phyloP scores from a whole-genome alignment of 2,329 filamentous ascomycete species.

The Fusarium euwallaceae region DNA sequence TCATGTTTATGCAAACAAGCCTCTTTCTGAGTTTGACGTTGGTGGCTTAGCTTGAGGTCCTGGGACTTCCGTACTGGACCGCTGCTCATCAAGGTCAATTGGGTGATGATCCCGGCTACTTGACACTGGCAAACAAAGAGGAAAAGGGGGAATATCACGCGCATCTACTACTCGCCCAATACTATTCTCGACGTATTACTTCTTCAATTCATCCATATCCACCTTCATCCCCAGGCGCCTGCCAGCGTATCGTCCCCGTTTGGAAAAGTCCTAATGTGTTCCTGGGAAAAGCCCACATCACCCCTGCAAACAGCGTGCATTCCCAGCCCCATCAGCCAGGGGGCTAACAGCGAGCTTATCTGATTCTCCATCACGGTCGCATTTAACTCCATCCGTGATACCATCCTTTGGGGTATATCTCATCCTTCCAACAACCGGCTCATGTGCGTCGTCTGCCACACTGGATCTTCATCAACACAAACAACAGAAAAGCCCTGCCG shows the following conservation, averaged over 20 bases:
- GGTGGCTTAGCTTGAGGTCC: not conserved
- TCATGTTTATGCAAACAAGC: not conserved
- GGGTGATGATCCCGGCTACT: not conserved
- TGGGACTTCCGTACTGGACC: too few species aligned
- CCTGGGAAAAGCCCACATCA: not conserved
- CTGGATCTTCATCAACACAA: slow-evolving; percentile 40
- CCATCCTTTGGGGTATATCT: not conserved
- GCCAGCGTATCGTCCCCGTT: not conserved
- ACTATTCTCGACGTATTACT: not conserved
- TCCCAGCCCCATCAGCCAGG: not conserved
- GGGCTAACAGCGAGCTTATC: not conserved
- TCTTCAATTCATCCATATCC: not conserved
- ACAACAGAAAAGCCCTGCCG: slow-evolving; percentile 39
- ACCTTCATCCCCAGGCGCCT: not conserved
- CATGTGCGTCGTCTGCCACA: slow-evolving; percentile 50
- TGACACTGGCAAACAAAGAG: not conserved
- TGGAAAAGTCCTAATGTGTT: not conserved
- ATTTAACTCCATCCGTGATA: not conserved
- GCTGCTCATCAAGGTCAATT: not conserved
- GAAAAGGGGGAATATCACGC: not conserved
- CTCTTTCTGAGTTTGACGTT: not conserved
- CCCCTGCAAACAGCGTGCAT: not conserved
- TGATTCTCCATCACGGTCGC: not conserved
- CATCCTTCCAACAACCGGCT: not conserved
- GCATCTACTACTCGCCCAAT: not conserved